phyloP scores from a whole-genome alignment of 148 eudicot genomes.

The Selenicereus undatus region DNA sequence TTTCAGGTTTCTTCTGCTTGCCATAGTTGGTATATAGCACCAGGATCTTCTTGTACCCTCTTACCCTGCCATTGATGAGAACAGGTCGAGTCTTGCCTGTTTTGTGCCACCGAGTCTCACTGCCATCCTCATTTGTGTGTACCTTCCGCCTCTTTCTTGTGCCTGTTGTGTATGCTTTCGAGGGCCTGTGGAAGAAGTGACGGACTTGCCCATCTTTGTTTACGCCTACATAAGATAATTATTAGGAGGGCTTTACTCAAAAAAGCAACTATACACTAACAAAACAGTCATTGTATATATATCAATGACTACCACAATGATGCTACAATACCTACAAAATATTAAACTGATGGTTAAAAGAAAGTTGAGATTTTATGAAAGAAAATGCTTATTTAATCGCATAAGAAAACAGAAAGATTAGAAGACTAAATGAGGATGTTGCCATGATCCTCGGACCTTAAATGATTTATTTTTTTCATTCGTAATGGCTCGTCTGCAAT shows the following conservation, averaged over 20 bases:
- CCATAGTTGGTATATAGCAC: constrained; percentile 64
- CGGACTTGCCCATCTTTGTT: constrained; percentile 47
- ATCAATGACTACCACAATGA: too few relatives aligned
- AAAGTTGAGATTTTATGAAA: too few relatives aligned
- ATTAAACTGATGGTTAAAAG: neutral
- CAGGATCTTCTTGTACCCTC: constrained; percentile 57
- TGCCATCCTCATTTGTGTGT: constrained; percentile 44
- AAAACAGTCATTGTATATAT: too few relatives aligned
- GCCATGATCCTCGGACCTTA: too few relatives aligned
- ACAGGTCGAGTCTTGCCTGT: constrained; percentile 59
- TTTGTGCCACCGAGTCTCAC: constrained; percentile 68
- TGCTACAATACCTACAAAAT: neutral
- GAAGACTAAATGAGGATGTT: too few relatives aligned
- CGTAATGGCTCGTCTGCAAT: too few relatives aligned
- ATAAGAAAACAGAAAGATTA: too few relatives aligned
- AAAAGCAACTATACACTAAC: too few relatives aligned
- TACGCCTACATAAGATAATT: constrained; percentile 32
- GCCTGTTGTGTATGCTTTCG: constrained; percentile 65
- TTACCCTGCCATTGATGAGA: constrained; percentile 26
- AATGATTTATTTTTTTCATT: too few relatives aligned
- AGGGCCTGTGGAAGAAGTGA: constrained; percentile 60
- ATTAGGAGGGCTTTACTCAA: too few relatives aligned
- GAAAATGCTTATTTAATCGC: too few relatives aligned
- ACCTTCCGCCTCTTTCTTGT: constrained; percentile 55
- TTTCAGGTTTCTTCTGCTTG: constrained; percentile 55